A percentile compares a stretch with the other conserved stretches of the same genome.
These are phyloP conservation scores for Diaporthe velutina DNA, from an alignment of 2,329 filamentous ascomycete genomes.

Conservation along the genomic window DNA sequence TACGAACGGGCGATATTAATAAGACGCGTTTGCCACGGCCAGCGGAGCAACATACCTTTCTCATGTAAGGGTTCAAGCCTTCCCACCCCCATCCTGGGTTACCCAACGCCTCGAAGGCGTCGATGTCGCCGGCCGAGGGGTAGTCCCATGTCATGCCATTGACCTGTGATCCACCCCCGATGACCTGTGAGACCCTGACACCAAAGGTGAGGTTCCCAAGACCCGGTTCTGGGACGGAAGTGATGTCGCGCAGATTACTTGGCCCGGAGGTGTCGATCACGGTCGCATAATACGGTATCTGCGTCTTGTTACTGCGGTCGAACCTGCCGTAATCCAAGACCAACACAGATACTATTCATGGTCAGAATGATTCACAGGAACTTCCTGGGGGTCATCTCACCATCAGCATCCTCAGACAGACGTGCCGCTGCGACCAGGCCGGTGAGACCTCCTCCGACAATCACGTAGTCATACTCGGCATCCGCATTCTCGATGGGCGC, in stretches of 20 bases:
- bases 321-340: conserved; percentile 11
- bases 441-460: conserved; percentile 18
- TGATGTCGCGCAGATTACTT: conserved; percentile 9
- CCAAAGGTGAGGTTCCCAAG: background rate
- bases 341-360: background rate
- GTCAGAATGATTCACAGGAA: background rate
- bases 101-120: background rate
- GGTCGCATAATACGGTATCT: conserved; percentile 12
- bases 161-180: background rate
- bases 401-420: conserved; percentile 5
- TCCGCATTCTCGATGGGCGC: background rate
- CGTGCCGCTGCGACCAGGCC: conserved; percentile 17
- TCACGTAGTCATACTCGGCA: conserved; percentile 12
- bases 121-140: background rate
- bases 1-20: background rate
- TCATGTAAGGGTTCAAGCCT: conserved; percentile 15
- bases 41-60: background rate
- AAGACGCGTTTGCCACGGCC: no score
- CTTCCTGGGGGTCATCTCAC: background rate
- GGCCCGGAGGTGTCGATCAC: background rate
- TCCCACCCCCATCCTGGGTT: conserved; percentile 17
- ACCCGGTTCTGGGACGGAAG: background rate
- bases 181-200: conserved; percentile 2
- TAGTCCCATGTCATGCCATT: conserved; percentile 19
- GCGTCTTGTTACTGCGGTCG: conserved; percentile 1